phyloP scores from a whole-genome alignment of 2,329 filamentous ascomycete species.

The Colletotrichum falcatum region DNA sequence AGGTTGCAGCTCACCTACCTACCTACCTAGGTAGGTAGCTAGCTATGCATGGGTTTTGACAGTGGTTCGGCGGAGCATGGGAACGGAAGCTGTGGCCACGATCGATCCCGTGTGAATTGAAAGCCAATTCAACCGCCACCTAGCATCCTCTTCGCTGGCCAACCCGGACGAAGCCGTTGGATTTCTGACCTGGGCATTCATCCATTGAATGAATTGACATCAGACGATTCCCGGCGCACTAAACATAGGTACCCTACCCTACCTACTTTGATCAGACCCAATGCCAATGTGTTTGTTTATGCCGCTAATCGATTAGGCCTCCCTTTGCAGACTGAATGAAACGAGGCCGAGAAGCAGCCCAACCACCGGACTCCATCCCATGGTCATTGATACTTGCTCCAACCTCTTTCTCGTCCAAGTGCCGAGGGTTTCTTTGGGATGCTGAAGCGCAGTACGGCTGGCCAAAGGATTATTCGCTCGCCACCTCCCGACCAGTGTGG shows the following conservation, averaged over 20 bases:
- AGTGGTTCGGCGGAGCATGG: not conserved
- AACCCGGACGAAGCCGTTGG: not conserved
- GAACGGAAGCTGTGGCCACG: not conserved
- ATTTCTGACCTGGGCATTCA: not conserved
- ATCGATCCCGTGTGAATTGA: not conserved
- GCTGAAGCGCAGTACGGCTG: not conserved
- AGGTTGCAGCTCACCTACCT: constrained; percentile 2
- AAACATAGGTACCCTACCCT: no score
- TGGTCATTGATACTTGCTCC: not conserved
- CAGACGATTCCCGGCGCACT: not conserved
- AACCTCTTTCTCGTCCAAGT: not conserved
- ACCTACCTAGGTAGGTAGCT: no score
- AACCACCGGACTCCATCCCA: not conserved
- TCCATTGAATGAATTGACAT: not conserved
- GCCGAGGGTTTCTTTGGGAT: not conserved
- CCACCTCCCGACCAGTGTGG: not conserved
- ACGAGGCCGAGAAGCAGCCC: not conserved
- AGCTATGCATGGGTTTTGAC: not conserved
- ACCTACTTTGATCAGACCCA: not conserved
- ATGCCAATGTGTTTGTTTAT: not conserved
- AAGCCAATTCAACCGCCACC: constrained; percentile 1
- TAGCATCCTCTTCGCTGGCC: constrained; percentile 7
- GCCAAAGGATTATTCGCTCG: not conserved
- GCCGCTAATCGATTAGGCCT: not conserved
- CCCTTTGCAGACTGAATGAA: not conserved